Evolutionary conservation across 495 filamentous ascomycete genomes (phyloP).

Genomic region (Penicillium cinerascens): DNA sequence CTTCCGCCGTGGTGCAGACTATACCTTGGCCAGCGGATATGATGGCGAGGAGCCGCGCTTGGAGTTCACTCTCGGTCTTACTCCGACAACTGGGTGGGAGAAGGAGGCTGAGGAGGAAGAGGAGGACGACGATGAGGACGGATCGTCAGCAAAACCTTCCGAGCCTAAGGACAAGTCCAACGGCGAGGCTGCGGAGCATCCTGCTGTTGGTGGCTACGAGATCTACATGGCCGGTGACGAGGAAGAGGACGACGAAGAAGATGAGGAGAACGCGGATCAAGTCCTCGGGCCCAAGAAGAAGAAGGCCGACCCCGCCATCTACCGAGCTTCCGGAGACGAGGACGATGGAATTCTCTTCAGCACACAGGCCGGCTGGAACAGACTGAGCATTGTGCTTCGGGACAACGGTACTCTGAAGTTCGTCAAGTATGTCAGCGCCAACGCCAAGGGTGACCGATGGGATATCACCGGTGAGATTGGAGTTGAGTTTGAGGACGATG

Average conservation of each 20-base stretch:
- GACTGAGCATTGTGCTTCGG: slow-evolving; percentile 79
- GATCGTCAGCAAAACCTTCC: slow-evolving; percentile 6
- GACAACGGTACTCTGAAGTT: slow-evolving; percentile 85
- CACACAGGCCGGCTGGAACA: slow-evolving; percentile 85
- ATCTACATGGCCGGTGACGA: slow-evolving; percentile 91
- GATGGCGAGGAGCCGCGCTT: slow-evolving; percentile 71
- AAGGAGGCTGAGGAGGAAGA: slow-evolving; percentile 59
- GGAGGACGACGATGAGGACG: slow-evolving; percentile 29
- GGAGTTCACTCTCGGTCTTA: slow-evolving; percentile 83
- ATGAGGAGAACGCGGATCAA: slow-evolving; percentile 28
- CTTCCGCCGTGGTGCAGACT: slow-evolving; percentile 85
- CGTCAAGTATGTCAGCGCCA: slow-evolving; percentile 88
- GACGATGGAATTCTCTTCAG: slow-evolving; percentile 91
- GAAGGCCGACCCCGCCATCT: slow-evolving; percentile 74
- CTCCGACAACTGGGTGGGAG: slow-evolving; percentile 79
- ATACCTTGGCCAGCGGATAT: slow-evolving; percentile 84
- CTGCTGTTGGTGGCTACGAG: slow-evolving; percentile 75
- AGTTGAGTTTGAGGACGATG: slow-evolving; percentile 42
- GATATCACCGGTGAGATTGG: slow-evolving; percentile 70
- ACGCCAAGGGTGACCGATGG: slow-evolving; percentile 87
- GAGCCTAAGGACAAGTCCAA: slow-evolving; percentile 26
- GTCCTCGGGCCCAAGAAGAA: slow-evolving; percentile 27
- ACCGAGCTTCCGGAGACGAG: slow-evolving; percentile 69
- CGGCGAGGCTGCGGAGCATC: slow-evolving; percentile 43
- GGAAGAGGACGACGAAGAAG: slow-evolving; percentile 49